Conservation (phyloP, 306 rosid species). For the Corylus heterophylla region DNA sequence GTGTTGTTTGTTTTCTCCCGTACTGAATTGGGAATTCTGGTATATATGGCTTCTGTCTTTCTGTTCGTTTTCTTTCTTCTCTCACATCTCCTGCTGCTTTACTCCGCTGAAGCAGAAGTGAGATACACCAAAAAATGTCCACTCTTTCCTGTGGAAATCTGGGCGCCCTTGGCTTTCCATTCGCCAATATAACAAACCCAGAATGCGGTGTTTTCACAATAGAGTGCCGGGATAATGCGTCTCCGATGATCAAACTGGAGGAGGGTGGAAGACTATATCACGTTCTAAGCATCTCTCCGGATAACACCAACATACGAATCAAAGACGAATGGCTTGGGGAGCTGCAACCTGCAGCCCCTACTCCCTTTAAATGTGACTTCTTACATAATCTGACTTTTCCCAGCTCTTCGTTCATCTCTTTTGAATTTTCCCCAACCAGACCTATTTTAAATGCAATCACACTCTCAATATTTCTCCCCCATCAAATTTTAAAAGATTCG, state of each 20-base stretch:
- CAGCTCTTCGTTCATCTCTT: constrained; percentile 3
- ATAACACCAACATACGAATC: neutral
- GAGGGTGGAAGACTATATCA: too few species aligned
- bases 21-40: neutral
- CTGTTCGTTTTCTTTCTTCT: neutral
- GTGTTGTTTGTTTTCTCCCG: neutral
- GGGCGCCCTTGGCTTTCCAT: too few species aligned
- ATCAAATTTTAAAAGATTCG: fast-evolving
- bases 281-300: fast-evolving
- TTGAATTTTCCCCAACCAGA: neutral
- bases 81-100: neutral
- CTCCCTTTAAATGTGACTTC: too few species aligned
- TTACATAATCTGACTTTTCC: neutral
- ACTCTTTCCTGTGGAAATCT: constrained; percentile 6
- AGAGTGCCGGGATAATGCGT: neutral
- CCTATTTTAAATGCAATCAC: constrained; percentile 22
- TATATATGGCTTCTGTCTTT: neutral
- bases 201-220: neutral
- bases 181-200: neutral
- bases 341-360: too few species aligned
- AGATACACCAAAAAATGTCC: neutral
- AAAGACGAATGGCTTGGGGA: neutral
- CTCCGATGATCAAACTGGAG: neutral
- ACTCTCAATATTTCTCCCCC: neutral
- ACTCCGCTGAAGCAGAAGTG: neutral